A percentile compares a stretch with the other conserved stretches of the same genome.
These are phyloP conservation scores for Colletotrichum theobromicola DNA, from an alignment of 2,329 filamentous ascomycete species.

Conservation along the genomic window DNA sequence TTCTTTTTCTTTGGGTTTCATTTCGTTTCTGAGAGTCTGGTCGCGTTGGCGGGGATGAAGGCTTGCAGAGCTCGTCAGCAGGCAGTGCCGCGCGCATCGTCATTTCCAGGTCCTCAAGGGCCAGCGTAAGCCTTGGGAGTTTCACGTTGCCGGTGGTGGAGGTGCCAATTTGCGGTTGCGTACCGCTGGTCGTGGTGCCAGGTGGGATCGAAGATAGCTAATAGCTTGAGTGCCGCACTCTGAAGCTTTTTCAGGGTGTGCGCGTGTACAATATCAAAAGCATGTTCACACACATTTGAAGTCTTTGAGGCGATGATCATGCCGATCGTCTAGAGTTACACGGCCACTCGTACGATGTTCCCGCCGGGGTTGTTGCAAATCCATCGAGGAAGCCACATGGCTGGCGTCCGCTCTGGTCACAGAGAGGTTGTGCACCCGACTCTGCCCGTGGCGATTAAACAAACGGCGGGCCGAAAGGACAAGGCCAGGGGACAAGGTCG, in stretches of 20 bases:
- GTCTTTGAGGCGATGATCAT: background rate
- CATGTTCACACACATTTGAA: background rate
- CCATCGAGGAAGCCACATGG: background rate
- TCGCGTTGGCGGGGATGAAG: background rate
- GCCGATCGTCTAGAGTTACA: background rate
- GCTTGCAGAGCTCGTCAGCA: background rate
- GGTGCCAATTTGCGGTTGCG: background rate
- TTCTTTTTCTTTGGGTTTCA: background rate
- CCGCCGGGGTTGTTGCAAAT: background rate
- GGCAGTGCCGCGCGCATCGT: background rate
- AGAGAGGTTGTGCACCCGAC: background rate
- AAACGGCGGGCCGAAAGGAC: background rate
- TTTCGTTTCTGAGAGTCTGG: background rate
- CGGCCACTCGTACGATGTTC: background rate
- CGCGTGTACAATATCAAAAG: constrained; percentile 4
- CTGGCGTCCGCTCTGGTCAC: background rate
- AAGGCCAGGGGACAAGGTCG: background rate
- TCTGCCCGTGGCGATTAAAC: background rate
- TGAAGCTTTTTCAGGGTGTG: background rate
- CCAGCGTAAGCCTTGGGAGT: background rate
- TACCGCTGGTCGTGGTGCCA: background rate
- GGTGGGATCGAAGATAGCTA: background rate
- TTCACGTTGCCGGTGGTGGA: background rate
- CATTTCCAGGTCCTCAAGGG: background rate
- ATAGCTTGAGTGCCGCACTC: background rate